Base-by-base conservation (phyloP, 495 filamentous ascomycete species). In the Penicillium daleae region DNA sequence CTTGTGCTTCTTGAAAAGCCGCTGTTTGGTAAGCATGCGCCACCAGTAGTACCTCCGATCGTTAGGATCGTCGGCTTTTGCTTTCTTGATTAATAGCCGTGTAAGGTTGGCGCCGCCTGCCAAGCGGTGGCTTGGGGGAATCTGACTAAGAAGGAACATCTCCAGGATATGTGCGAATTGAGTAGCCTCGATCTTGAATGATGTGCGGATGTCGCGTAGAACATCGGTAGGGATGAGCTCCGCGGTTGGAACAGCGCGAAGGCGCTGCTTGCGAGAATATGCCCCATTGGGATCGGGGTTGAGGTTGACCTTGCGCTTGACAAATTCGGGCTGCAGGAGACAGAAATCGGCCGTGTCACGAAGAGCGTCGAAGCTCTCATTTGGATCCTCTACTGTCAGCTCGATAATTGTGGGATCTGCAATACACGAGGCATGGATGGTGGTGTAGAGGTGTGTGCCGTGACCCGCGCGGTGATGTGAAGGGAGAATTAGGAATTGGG, bases 371-470 rank as follows among this genome's bases (percentile, higher is more conserved):
- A 99, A 99, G 15, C 88, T 87, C 71, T 98, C 93, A 68, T 93
- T 97, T 0, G 95, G 95, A 67, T 98, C 93, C 76, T 99, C 95
- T 21, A 99, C 91, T 0, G 94, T 95, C 65, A 99, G 82, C 73
- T 99, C 95, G 51, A 84, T 78, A 29, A 90, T 87, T 22, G 85
- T 83, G 0, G 84, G 66, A 51, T 89, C 82, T 26, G 80, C 72
- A 60, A 87, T 79, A 70, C 90, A 90, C 61, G 84, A 75, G 0
- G 80, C 71, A 64, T 90, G 89, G 66, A 98, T 90, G 37, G 86
- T 81, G 57, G 85, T 86, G 80, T 97, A 99, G 56, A 99, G 86
- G 44, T 86, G 80, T 17, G 86, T 84, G 51, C 96, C 95, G 63
- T 95, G 86, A 21, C 91, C 91, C 52, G 87, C 85, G 57, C 82